These are phyloP conservation scores for Aristolochia fimbriata DNA, from an alignment of 164 flowering plant species.

Conservation along the genomic window DNA sequence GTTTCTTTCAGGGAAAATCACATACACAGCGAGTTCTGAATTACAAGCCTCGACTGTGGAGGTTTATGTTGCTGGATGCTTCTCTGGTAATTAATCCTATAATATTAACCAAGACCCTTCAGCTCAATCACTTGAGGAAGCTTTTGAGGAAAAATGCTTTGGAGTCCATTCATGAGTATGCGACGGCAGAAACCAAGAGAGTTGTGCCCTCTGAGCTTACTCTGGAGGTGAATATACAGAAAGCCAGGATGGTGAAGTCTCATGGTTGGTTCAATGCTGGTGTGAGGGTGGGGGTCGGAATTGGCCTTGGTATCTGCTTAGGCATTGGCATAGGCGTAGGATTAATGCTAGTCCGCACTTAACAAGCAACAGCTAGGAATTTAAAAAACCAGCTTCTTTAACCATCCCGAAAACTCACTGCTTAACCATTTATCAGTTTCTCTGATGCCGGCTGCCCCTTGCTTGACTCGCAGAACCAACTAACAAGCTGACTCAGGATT, in stretches of 20 bases:
- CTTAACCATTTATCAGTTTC: too few species aligned
- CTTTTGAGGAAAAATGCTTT: constrained; percentile 40
- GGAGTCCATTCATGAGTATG: constrained; percentile 71
- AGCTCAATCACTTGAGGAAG: constrained; percentile 48
- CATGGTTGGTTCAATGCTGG: constrained; percentile 94
- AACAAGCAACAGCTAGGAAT: constrained; percentile 57
- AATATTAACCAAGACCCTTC: constrained; percentile 66
- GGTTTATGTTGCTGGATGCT: constrained; percentile 76
- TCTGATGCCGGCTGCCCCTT: neutral
- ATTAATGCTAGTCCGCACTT: constrained; percentile 63
- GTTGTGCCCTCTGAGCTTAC: constrained; percentile 29
- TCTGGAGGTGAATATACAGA: constrained; percentile 49
- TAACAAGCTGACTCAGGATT: neutral
- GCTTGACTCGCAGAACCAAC: neutral
- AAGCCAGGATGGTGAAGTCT: constrained; percentile 70
- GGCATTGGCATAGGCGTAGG: constrained; percentile 59
- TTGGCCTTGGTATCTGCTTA: constrained; percentile 77
- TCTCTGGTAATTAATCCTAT: constrained; percentile 61
- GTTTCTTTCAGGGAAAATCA: constrained; percentile 55
- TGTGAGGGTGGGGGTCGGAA: constrained; percentile 83
- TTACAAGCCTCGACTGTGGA: constrained; percentile 49
- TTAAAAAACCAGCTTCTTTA: constrained; percentile 53
- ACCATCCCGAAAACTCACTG: neutral
- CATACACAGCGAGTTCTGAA: constrained; percentile 26
- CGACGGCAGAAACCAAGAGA: constrained; percentile 35